A percentile compares a stretch with the other conserved stretches of the same genome.
Evolutionary conservation across 2,329 filamentous ascomycete genomes (phyloP).

Genomic region (Thermomyces lanuginosus): DNA sequence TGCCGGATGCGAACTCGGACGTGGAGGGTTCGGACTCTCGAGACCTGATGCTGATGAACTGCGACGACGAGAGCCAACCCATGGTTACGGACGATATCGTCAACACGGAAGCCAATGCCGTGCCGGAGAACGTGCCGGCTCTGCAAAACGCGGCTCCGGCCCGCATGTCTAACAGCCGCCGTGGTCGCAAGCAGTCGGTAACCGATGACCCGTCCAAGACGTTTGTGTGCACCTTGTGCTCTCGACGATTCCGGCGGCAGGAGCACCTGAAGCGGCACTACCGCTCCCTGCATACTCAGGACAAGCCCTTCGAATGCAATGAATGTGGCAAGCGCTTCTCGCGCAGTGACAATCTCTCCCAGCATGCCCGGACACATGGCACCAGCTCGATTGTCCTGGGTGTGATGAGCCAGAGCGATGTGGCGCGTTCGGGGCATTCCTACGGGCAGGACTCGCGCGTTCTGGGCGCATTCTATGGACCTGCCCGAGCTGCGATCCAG

Average conservation of each 20-base stretch:
- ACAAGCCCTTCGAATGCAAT: conserved; percentile 94
- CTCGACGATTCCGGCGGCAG: conserved; percentile 90
- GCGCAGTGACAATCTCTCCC: conserved; percentile 87
- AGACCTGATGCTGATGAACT: conserved; percentile 17
- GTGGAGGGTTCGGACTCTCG: conserved; percentile 11
- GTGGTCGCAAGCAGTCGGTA: conserved; percentile 93
- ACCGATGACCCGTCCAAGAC: conserved; percentile 98
- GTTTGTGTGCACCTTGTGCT: conserved; percentile 92
- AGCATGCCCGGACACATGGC: conserved; percentile 88
- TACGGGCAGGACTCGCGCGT: conserved; percentile 47
- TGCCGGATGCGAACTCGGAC: conserved; percentile 16
- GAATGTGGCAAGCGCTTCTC: conserved; percentile 99
- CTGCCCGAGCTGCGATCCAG: conserved; percentile 47
- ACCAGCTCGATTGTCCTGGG: conserved; percentile 83
- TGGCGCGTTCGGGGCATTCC: conserved; percentile 23
- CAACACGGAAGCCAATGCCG: conserved; percentile 30
- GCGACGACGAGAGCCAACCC: too few species aligned
- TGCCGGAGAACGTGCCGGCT: conserved; percentile 32
- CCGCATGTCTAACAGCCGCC: conserved; percentile 55
- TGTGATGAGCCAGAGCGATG: conserved; percentile 49
- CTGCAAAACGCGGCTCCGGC: conserved; percentile 19
- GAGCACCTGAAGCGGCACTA: conserved; percentile 98
- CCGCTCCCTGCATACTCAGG: conserved; percentile 91
- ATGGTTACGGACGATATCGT: too few species aligned
- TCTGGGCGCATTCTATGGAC: conserved; percentile 65